A percentile compares a stretch with the other conserved stretches of the same genome.
Conservation (phyloP, 306 rosid genomes). For the Cucurbita maxima region DNA sequence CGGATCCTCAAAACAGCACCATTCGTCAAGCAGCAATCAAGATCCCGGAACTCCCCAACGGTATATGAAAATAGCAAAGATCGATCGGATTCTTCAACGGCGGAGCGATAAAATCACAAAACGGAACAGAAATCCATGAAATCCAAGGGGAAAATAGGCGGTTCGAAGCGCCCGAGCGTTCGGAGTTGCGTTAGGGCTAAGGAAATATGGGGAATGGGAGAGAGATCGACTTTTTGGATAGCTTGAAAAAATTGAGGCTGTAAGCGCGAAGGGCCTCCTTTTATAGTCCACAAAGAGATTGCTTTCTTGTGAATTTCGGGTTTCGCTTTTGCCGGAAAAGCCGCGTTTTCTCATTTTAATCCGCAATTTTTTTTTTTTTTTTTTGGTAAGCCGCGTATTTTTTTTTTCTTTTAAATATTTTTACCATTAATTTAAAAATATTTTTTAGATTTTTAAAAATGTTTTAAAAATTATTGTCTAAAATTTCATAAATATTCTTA, state of each 20-base stretch:
- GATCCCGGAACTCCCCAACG: background rate
- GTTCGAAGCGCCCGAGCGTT: background rate
- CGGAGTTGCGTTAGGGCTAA: slow-evolving; percentile 2
- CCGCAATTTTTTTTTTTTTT: background rate
- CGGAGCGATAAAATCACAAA: background rate
- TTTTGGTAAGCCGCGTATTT: background rate
- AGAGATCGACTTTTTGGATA: background rate
- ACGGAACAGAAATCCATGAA: background rate
- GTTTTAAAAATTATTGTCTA: too few relatives aligned
- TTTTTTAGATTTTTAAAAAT: too few relatives aligned
- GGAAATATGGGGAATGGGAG: background rate
- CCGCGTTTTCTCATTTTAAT: background rate
- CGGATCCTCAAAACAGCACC: slow-evolving; percentile 1
- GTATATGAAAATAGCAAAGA: background rate
- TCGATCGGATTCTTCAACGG: background rate
- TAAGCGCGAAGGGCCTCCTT: background rate
- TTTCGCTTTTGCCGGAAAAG: background rate
- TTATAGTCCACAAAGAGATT: background rate
- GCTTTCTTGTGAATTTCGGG: background rate
- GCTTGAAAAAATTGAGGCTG: background rate
- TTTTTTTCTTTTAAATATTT: too few relatives aligned
- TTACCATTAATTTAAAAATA: too few relatives aligned
- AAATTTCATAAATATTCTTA: too few relatives aligned
- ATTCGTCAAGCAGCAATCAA: background rate
- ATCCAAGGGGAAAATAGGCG: background rate